A percentile compares a stretch with the other conserved stretches of the same genome.
phyloP scores from a whole-genome alignment of 148 eudicot genomes.

The Vaccinium myrtillus region DNA sequence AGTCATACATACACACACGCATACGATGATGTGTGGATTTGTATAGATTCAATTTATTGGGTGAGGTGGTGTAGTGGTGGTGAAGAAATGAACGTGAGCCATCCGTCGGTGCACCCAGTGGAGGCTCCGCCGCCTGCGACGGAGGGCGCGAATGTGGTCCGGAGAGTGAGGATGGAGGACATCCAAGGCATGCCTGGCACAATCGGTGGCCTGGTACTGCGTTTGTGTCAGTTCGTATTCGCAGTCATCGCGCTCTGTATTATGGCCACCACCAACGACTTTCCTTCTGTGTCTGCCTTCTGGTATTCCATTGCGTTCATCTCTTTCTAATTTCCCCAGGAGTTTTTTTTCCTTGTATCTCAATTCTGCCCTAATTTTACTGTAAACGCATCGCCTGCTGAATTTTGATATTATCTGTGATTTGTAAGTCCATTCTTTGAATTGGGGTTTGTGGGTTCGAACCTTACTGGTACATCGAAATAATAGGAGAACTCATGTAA shows the following conservation, averaged over 20 bases:
- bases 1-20: not conserved
- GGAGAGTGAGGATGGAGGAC: slow-evolving; percentile 66
- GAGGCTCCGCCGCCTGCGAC: slow-evolving; percentile 61
- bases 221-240: slow-evolving; percentile 55
- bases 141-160: slow-evolving; percentile 41
- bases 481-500: too few relatives aligned
- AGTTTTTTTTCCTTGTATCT: not conserved
- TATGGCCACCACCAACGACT: slow-evolving; percentile 76
- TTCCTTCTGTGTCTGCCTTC: slow-evolving; percentile 81
- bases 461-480: too few relatives aligned
- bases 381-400: too few relatives aligned
- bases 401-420: not conserved
- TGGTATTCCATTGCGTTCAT: slow-evolving; percentile 31
- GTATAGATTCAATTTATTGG: not conserved
- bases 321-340: not conserved
- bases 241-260: slow-evolving; percentile 48
- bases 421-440: not conserved
- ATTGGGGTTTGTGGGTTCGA: not conserved
- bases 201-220: slow-evolving; percentile 52
- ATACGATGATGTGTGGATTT: not conserved
- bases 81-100: slow-evolving; percentile 51
- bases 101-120: slow-evolving; percentile 70
- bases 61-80: slow-evolving; percentile 7
- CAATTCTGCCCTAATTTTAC: not conserved
- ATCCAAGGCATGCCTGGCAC: slow-evolving; percentile 81